Evolutionary conservation across 805 yeast genomes (phyloP), one percentile per base, ranked within the genome.

Genomic region (Vanderwaltozyma verrucispora): DNA sequence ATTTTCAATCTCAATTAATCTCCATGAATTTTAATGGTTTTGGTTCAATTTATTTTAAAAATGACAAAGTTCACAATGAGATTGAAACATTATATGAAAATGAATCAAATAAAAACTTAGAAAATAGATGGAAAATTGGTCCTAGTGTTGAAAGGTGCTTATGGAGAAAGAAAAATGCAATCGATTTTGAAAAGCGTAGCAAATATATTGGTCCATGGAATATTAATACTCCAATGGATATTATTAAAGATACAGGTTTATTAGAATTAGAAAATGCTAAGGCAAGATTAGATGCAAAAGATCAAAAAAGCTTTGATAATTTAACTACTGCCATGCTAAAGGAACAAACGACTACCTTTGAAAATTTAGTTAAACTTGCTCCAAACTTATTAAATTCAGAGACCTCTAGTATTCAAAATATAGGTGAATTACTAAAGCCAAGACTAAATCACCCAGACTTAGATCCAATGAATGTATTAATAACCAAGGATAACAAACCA

Each of bases 381-480:
- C 75, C 78, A 13, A 56, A 64, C 33, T 65, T 89, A 45, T 67
- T 88, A 53, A 70, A 60, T 28, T 47, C 51, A 5, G 50, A 75
- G 32, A 64, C 77, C 8, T 63, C 64, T 15, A 64, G 73, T 9
- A 72, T 83, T 53, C 84, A 82, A 53, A 76, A 80, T 47, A 65
- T 71, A 39, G 65, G 64, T 3, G 76, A 77, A 39, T 60, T 85
- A 30, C 71, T 82, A 50, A 70, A 76, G 37, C 89, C 95, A 41
- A 74, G 89, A 49, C 63, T 89, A 37, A 74, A 65, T 46, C 70
- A 77, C 45, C 89, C 96, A 5, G 97, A 92, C 57, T 63, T 92
- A 47, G 94, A 86, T 57, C 97, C 98, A 17, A 69, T 88, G 74
- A 89, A 89, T 54, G 84, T 85, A 8, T 66, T 87, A 32, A 56